Base-by-base conservation (phyloP, 306 rosid genomes). In the Begonia masoniana region DNA sequence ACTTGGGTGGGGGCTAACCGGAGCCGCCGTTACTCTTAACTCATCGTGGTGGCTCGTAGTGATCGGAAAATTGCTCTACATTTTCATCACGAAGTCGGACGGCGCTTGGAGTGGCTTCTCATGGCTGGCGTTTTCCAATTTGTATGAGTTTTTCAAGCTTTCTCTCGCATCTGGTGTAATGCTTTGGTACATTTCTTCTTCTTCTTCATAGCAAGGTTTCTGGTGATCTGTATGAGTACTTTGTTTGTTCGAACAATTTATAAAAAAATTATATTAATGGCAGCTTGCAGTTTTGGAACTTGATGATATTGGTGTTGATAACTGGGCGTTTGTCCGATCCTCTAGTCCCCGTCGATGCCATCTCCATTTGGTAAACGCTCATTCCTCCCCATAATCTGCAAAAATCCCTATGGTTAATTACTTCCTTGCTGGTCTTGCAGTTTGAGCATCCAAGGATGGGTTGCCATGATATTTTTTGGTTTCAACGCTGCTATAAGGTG, bases 1-100 rank as follows among this genome's bases (percentile, higher is more conserved):
- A 24, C 42, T 77, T 2, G 57, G 62, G 6, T 82, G 88, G 95
- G 94, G 94, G 0, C 52, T 87, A 9, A 81, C 54, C 2, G 94
- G 96, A 0, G 96, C 80, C 1, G 94, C 89, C 3, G 67, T 87
- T 21, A 74, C 80, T 26, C 77, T 87, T 2, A 68, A 87, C 70
- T 3, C 65, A 1, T 82, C 96, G 17, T 87, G 96, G 94, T 80
- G 88, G 86, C 52, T 48, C n/a, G 14, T 48, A 11, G 52, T 48
- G 52, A 48, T 48, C 14, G 52, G 10, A 11, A 13, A 48, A 0
- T 48, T 48, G 2, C 52, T 48, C 12, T 48, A 48, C 17, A 48
- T 48, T 12, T 48, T 48, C 14, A 48, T 48, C 52, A 48, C 52
- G 3, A 48, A 12, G 14, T 48, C 52, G 14, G 52, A 48, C 14